These are phyloP conservation scores for Bipolaris sorokiniana DNA, from an alignment of 2,329 filamentous ascomycete genomes.

Conservation along the genomic window DNA sequence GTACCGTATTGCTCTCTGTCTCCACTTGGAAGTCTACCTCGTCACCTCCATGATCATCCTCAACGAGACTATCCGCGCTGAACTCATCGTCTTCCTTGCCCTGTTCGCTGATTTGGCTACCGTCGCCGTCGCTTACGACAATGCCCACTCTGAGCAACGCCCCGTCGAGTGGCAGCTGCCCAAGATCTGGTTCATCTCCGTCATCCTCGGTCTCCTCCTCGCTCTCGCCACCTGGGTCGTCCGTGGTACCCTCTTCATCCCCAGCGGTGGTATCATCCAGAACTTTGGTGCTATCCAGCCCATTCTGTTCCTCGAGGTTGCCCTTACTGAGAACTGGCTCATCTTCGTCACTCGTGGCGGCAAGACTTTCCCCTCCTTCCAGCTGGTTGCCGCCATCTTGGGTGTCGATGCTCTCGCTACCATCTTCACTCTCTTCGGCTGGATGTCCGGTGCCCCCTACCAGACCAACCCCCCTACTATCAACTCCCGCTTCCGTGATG, in stretches of 20 bases:
- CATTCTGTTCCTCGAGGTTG: constrained; percentile 63
- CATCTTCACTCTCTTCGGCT: constrained; percentile 77
- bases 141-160: constrained; percentile 75
- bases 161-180: constrained; percentile 82
- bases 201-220: constrained; percentile 71
- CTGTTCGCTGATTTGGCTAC: constrained; percentile 81
- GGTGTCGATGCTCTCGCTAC: constrained; percentile 74
- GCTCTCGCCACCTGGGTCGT: constrained; percentile 75
- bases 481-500: constrained; percentile 49
- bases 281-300: constrained; percentile 77
- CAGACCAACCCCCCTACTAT: constrained; percentile 52
- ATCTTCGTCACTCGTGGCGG: constrained; percentile 65
- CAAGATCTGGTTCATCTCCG: constrained; percentile 80
- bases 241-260: constrained; percentile 71
- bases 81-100: constrained; percentile 79
- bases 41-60: constrained; percentile 80
- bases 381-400: constrained; percentile 73
- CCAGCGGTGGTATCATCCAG: constrained; percentile 74
- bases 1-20: constrained; percentile 76
- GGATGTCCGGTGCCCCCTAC: constrained; percentile 64
- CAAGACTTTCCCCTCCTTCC: constrained; percentile 76
- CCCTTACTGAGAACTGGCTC: constrained; percentile 61
- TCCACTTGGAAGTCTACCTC: constrained; percentile 77
- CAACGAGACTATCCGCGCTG: constrained; percentile 74
- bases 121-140: constrained; percentile 79